A percentile compares a stretch with the other conserved stretches of the same genome.
phyloP scores from a whole-genome alignment of 192 early-diverging fungal species.

The Gigaspora rosea region DNA sequence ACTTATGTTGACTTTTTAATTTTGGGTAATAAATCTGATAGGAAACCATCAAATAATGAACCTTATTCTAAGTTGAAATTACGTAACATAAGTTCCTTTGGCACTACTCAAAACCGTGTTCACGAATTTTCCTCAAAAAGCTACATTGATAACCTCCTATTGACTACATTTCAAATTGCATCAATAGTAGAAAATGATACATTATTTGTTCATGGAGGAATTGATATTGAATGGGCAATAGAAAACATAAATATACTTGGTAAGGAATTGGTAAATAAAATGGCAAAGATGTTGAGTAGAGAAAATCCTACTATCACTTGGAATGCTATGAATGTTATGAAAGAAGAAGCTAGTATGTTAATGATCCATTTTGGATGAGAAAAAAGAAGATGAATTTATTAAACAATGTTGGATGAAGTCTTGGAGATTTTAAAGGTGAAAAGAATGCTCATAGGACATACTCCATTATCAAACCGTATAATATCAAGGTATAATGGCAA shows the following conservation, averaged over 20 bases:
- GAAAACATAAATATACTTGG: not conserved
- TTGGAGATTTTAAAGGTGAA: slow-evolving; percentile 49
- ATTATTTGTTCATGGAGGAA: slow-evolving; percentile 17
- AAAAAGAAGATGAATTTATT: not conserved
- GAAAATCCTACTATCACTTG: not conserved
- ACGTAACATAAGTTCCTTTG: slow-evolving; percentile 41
- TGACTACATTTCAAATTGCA: not conserved
- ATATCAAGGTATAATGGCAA: slow-evolving; percentile 61
- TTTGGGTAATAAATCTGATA: not conserved
- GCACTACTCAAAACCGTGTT: slow-evolving; percentile 32
- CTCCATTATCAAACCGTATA: slow-evolving; percentile 55
- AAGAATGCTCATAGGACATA: slow-evolving; percentile 74
- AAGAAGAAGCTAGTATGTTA: not conserved
- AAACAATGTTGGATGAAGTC: not conserved
- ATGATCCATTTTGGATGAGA: slow-evolving; percentile 1
- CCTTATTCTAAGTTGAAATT: slow-evolving; percentile 32
- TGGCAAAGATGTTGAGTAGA: not conserved
- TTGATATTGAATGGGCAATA: slow-evolving; percentile 2
- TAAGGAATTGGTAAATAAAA: not conserved
- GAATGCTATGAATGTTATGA: not conserved
- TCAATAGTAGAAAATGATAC: slow-evolving; percentile 7
- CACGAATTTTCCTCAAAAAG: not conserved
- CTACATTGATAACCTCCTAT: not conserved
- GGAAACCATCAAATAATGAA: slow-evolving; percentile 46
- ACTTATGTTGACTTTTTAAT: not conserved